A percentile compares a stretch with the other conserved stretches of the same genome.
Conservation (phyloP, 1,139 yeast genomes). For the Hansenula sp. region DNA sequence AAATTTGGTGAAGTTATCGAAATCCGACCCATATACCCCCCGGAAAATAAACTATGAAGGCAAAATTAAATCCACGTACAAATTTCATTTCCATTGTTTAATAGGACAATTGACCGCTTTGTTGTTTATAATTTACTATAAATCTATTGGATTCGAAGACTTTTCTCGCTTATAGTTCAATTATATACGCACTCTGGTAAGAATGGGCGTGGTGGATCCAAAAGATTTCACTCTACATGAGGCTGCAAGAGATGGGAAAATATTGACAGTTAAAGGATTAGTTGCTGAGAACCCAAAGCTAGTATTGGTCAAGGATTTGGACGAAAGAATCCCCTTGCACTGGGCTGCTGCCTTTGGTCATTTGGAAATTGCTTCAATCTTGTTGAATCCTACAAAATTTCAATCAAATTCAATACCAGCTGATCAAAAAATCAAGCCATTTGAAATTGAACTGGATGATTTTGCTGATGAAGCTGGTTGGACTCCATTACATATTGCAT, state of each 20-base stretch:
- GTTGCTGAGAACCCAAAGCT: slow-evolving; percentile 45
- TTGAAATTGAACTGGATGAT: slow-evolving; percentile 61
- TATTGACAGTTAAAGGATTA: slow-evolving; percentile 43
- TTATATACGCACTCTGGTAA: no score
- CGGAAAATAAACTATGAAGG: neutral
- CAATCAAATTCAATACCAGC: slow-evolving; percentile 1
- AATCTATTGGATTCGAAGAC: no score
- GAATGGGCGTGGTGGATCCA: neutral
- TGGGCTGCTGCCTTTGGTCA: slow-evolving; percentile 82
- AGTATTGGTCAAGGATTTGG: slow-evolving; percentile 53
- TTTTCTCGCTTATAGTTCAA: no score
- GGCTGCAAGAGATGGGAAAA: slow-evolving; percentile 56
- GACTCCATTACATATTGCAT: slow-evolving; percentile 84
- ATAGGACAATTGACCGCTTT: no score
- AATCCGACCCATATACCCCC: neutral
- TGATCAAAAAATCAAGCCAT: slow-evolving; percentile 13
- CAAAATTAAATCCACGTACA: no score
- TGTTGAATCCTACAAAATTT: slow-evolving; percentile 38
- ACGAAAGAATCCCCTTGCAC: slow-evolving; percentile 78
- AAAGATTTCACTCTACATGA: slow-evolving; percentile 39
- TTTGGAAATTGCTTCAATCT: slow-evolving; percentile 45
- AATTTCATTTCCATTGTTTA: no score
- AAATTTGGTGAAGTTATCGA: neutral
- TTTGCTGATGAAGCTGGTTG: slow-evolving; percentile 73
- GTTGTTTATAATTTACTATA: no score